Evolutionary conservation across 2,329 filamentous ascomycete genomes (phyloP).

Genomic region (Fusarium sp.): DNA sequence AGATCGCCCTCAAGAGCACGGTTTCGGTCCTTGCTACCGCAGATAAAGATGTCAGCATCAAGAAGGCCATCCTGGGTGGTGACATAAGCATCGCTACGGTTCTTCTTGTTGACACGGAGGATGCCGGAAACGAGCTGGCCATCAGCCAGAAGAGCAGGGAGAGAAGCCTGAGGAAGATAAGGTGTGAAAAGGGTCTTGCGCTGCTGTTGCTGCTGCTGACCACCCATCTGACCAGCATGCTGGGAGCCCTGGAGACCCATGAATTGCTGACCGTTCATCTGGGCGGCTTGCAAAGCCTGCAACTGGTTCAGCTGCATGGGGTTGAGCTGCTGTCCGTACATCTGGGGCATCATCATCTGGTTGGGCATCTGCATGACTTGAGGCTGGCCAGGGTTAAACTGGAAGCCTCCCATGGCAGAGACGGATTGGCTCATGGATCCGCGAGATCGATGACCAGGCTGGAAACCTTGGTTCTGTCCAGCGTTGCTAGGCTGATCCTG

Average conservation of each 20-base stretch:
- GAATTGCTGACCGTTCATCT: conserved; percentile 82
- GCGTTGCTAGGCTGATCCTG: conserved; percentile 67
- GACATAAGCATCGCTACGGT: conserved; percentile 97
- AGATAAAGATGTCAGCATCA: conserved; percentile 99
- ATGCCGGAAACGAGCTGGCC: conserved; percentile 97
- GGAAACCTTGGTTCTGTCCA: conserved; percentile 79
- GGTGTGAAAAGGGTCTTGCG: conserved; percentile 99
- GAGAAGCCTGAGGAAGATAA: conserved; percentile 92
- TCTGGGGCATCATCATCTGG: conserved; percentile 86
- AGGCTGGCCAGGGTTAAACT: conserved; percentile 84
- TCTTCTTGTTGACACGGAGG: conserved; percentile 99
- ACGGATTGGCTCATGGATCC: conserved; percentile 90
- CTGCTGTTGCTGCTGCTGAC: conserved; percentile 84
- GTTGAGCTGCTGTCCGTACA: conserved; percentile 91
- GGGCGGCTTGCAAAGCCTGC: conserved; percentile 90
- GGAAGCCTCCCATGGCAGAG: conserved; percentile 85
- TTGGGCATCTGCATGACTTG: conserved; percentile 89
- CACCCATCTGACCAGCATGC: conserved; percentile 75
- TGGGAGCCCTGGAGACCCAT: conserved; percentile 78
- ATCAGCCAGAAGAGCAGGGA: conserved; percentile 90
- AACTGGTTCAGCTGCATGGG: conserved; percentile 90
- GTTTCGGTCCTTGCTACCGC: conserved; percentile 98
- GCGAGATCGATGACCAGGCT: conserved; percentile 90
- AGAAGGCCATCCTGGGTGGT: conserved; percentile 88
- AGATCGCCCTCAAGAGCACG: conserved; percentile 95